Conservation (phyloP, 163 green algal species). For the Smithsoniella earleae region DNA sequence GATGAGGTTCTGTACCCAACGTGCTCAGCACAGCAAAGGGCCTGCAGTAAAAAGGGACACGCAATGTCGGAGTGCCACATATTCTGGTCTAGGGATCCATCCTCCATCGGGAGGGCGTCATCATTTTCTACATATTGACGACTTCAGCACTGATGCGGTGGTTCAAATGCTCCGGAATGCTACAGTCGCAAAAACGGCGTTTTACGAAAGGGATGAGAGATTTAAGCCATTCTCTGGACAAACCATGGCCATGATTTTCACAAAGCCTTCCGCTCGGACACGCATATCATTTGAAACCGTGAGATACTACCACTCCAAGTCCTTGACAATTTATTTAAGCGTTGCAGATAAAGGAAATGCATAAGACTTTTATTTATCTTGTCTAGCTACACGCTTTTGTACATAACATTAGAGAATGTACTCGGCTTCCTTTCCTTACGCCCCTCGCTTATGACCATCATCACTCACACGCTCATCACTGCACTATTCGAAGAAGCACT, state of each 20-base stretch:
- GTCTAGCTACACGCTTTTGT: no score
- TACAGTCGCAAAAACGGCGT: slow-evolving; percentile 62
- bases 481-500: no score
- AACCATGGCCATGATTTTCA: slow-evolving; percentile 98
- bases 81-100: background rate
- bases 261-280: slow-evolving; percentile 94
- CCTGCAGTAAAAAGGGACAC: background rate
- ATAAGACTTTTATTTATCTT: background rate
- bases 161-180: slow-evolving; percentile 61
- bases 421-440: no score
- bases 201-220: slow-evolving; percentile 56
- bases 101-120: background rate
- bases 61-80: background rate
- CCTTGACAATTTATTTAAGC: slow-evolving; percentile 11
- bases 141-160: slow-evolving; percentile 81
- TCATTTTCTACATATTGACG: slow-evolving; percentile 84
- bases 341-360: slow-evolving; percentile 27
- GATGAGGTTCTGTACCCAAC: no score
- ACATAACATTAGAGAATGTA: no score
- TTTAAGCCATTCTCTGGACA: slow-evolving; percentile 89
- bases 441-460: no score
- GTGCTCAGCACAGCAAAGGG: no score
- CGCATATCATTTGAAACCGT: slow-evolving; percentile 96
- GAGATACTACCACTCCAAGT: no score
- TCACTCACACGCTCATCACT: no score